These are phyloP conservation scores for Calonectria pauciramosa DNA, from an alignment of 2,329 filamentous ascomycete species.

Conservation along the genomic window DNA sequence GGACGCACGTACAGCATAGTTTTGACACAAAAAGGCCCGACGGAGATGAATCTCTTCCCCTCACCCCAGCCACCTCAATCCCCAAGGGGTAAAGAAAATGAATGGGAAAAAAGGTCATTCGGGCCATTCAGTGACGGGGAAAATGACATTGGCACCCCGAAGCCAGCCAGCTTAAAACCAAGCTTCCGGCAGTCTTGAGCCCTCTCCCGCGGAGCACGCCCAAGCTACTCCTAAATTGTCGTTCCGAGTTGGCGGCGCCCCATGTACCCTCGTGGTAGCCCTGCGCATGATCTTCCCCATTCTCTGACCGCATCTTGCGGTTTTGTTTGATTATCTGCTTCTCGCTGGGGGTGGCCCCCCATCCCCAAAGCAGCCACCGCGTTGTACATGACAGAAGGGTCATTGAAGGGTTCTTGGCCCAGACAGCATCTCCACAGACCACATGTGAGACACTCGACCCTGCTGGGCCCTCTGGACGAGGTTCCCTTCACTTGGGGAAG, in stretches of 20 bases:
- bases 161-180: constrained; percentile 3
- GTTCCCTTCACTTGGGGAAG: not conserved
- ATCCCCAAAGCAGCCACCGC: constrained; percentile 24
- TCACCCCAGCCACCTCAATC: not conserved
- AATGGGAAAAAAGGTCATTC: not conserved
- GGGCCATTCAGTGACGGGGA: not conserved
- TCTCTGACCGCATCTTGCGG: constrained; percentile 42
- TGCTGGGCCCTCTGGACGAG: not conserved
- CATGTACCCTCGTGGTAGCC: constrained; percentile 31
- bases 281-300: constrained; percentile 24
- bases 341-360: constrained; percentile 13
- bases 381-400: constrained; percentile 28
- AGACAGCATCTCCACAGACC: not conserved
- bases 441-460: constrained; percentile 3
- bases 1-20: constrained; percentile 7
- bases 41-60: not conserved
- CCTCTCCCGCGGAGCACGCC: constrained; percentile 6
- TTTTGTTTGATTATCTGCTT: constrained; percentile 20
- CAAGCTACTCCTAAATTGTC: constrained; percentile 1
- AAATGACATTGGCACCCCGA: not conserved
- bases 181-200: not conserved
- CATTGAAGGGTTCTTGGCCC: not conserved
- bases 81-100: not conserved
- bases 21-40: constrained; percentile 10
- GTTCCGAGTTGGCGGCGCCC: not conserved